Percentiles rank a stretch among this genome's conserved stretches.
Conservation (phyloP, 208 protist genomes). For the Vickermania ingenoplastis region DNA sequence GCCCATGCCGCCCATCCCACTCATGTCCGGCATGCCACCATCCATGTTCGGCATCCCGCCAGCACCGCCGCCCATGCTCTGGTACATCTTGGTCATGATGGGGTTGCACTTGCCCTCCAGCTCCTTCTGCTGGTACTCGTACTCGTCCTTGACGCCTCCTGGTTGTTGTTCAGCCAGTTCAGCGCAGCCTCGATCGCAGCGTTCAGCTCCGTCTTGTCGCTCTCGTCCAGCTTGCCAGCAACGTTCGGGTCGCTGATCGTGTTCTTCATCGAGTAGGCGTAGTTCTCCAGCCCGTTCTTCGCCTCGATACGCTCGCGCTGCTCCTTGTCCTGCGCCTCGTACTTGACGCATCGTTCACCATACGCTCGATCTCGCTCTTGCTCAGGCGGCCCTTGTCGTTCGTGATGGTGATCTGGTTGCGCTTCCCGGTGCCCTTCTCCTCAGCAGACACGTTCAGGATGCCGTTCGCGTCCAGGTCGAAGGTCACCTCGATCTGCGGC, state of each 20-base stretch:
- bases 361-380: slow-evolving; percentile 78
- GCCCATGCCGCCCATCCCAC: too few relatives aligned
- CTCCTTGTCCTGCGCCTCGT: slow-evolving; percentile 11
- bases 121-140: slow-evolving; percentile 27
- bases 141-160: slow-evolving; percentile 54
- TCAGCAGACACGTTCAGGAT: slow-evolving; percentile 96
- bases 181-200: too few relatives aligned
- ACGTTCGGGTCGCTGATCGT: slow-evolving; percentile 69
- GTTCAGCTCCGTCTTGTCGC: too few relatives aligned
- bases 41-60: slow-evolving; percentile 30
- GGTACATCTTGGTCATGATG: slow-evolving; percentile 91
- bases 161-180: slow-evolving; percentile 87
- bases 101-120: slow-evolving; percentile 50
- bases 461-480: slow-evolving; percentile 98
- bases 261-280: slow-evolving; percentile 91
- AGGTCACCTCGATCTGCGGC: slow-evolving; percentile 96
- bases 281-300: slow-evolving; percentile 82
- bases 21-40: slow-evolving; percentile 17
- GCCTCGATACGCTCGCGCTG: slow-evolving; percentile 52
- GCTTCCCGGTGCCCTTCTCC: slow-evolving; percentile 95
- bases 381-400: slow-evolving; percentile 64
- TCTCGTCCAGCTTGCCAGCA: slow-evolving; percentile 46
- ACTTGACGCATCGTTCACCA: slow-evolving; percentile 87
- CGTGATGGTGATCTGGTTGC: slow-evolving; percentile 94
- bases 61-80: slow-evolving; percentile 22